Percentiles rank a stretch among this genome's conserved stretches.
phyloP scores from a whole-genome alignment of 1,284 basidiomycete genomes.

The Rhodotorula sp. region DNA sequence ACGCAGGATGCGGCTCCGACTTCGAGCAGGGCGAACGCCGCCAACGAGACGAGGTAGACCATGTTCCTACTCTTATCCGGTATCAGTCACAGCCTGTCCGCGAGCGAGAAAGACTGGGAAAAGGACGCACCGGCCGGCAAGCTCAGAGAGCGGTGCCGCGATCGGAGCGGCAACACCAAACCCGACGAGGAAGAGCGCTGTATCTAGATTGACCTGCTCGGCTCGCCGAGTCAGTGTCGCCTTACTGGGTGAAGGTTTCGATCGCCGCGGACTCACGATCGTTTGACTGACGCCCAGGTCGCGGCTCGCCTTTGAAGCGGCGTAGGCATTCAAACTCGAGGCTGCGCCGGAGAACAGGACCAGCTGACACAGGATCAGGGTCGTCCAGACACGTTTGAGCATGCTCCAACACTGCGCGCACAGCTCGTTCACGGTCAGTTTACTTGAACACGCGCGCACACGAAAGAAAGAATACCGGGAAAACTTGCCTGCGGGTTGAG shows the following conservation, averaged over 20 bases:
- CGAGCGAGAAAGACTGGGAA: rapidly evolving
- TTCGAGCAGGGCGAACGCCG: constrained; percentile 13
- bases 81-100: not conserved
- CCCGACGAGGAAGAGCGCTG: constrained; percentile 22
- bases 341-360: constrained; percentile 11
- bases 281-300: constrained; percentile 2
- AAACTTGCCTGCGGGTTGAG: constrained; percentile 9
- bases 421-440: rapidly evolving
- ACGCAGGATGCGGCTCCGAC: constrained; percentile 16
- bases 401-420: not conserved
- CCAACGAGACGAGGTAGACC: constrained; percentile 22
- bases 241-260: too few species aligned
- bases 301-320: not conserved
- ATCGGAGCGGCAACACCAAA: constrained; percentile 25
- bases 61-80: not conserved
- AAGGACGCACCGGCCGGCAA: constrained; percentile 7
- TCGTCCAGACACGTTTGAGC: not conserved
- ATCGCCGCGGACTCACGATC: not conserved
- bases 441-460: not conserved
- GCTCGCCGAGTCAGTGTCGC: not conserved
- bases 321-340: not conserved
- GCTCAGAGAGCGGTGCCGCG: constrained; percentile 14
- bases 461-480: not conserved
- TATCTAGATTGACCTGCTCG: constrained; percentile 21
- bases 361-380: not conserved